Conservation (phyloP, 176 grass and related monocot species). For the Cenchrus fungigraminus region DNA sequence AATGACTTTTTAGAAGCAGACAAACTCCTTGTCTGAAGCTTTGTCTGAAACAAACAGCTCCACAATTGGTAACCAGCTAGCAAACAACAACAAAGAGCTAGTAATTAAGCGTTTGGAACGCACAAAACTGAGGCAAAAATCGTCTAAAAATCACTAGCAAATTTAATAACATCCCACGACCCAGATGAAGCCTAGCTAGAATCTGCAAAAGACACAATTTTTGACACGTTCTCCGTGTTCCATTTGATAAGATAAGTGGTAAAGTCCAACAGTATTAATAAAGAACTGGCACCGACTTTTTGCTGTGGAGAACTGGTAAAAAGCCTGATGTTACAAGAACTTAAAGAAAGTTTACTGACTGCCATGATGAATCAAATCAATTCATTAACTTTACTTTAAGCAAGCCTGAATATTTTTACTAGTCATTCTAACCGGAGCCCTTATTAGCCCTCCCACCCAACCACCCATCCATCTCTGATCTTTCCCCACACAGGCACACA, state of each 20-base stretch:
- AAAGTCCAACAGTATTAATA: neutral
- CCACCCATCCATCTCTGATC: slow-evolving; percentile 41
- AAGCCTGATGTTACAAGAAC: slow-evolving; percentile 2
- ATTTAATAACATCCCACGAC: neutral
- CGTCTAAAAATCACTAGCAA: neutral
- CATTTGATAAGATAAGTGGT: neutral
- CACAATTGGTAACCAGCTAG: neutral
- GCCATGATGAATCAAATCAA: slow-evolving; percentile 30
- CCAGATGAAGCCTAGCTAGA: neutral
- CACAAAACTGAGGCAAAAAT: neutral
- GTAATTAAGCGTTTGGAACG: neutral
- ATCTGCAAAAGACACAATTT: neutral
- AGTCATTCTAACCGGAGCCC: slow-evolving; percentile 1
- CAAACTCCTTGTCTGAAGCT: neutral
- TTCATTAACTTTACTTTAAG: neutral
- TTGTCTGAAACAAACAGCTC: slow-evolving; percentile 1
- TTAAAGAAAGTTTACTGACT: slow-evolving; percentile 8
- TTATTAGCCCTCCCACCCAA: slow-evolving; percentile 49
- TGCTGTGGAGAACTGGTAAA: neutral
- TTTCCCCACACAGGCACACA: slow-evolving; percentile 38
- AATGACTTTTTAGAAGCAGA: slow-evolving; percentile 14
- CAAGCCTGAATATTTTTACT: too few species aligned
- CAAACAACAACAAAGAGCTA: neutral
- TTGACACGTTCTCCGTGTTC: slow-evolving; percentile 7
- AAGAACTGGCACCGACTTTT: neutral